A percentile compares a stretch with the other conserved stretches of the same genome.
Conservation (phyloP, 2,329 filamentous ascomycete genomes). For the Leptodontidium sp. region DNA sequence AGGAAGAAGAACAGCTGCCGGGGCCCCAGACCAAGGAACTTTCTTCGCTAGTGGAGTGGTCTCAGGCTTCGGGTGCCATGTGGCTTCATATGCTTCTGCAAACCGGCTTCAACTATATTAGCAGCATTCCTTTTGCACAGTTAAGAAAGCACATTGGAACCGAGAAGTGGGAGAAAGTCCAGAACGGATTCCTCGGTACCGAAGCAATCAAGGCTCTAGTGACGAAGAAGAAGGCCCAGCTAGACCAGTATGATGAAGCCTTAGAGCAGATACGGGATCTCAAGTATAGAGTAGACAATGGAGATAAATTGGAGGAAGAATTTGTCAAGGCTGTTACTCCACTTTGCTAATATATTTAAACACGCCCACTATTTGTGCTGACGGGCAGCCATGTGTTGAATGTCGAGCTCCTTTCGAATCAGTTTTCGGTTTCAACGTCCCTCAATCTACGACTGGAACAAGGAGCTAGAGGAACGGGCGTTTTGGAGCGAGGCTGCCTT, state of each 20-base stretch:
- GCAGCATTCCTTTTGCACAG: background rate
- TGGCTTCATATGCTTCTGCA: background rate
- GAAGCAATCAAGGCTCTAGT: background rate
- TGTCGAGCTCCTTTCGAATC: background rate
- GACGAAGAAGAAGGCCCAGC: background rate
- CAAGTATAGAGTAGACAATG: background rate
- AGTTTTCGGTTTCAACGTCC: slow-evolving; percentile 1
- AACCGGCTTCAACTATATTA: background rate
- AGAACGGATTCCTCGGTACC: background rate
- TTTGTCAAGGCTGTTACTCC: slow-evolving; percentile 1
- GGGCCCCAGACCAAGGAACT: background rate
- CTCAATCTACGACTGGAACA: background rate
- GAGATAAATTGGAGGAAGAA: background rate
- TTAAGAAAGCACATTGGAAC: background rate
- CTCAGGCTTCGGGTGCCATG: background rate
- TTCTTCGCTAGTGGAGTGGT: background rate
- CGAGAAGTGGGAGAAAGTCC: background rate
- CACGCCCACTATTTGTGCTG: background rate
- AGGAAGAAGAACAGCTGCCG: slow-evolving; percentile 23
- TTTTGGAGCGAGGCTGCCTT: background rate
- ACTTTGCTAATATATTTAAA: slow-evolving; percentile 1
- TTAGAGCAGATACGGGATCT: slow-evolving; percentile 1
- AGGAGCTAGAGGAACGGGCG: background rate
- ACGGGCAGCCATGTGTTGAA: background rate
- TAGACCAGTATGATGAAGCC: slow-evolving; percentile 8